Percentiles rank a stretch among this genome's conserved stretches.
phyloP scores from a whole-genome alignment of 306 rosid species.

The Albizia julibrissin region DNA sequence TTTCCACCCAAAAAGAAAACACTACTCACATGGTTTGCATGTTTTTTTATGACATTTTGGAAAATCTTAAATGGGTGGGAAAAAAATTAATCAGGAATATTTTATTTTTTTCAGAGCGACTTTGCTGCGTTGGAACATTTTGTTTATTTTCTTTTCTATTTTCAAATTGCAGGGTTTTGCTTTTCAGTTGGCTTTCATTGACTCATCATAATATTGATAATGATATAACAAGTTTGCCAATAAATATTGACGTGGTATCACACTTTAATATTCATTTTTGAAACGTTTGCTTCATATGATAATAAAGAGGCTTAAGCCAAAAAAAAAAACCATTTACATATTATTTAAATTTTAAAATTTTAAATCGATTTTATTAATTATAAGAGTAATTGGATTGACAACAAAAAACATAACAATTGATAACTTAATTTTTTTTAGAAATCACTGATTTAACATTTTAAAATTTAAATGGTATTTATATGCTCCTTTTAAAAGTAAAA shows the following conservation, averaged over 20 bases:
- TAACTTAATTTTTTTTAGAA: no score
- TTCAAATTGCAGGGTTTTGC: background rate
- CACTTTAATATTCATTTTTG: background rate
- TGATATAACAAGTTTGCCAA: background rate
- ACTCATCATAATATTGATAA: background rate
- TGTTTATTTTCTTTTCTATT: background rate
- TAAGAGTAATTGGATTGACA: no score
- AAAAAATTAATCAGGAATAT: background rate
- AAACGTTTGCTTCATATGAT: no score
- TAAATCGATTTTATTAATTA: no score
- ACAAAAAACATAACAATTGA: no score
- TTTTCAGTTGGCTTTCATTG: no score
- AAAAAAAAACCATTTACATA: no score
- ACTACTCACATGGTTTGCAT: background rate
- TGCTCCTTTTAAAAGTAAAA: no score
- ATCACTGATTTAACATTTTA: no score
- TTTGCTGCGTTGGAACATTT: background rate
- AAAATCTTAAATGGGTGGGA: background rate
- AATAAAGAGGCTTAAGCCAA: no score
- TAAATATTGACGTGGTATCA: background rate
- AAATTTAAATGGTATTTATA: no score
- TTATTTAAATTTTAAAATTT: no score
- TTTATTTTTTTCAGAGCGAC: slow-evolving; percentile 4
- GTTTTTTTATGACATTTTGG: background rate
- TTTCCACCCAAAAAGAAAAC: background rate